These are phyloP conservation scores for Phytophthora cactorum DNA, from an alignment of 352 stramenopile genomes.

Conservation along the genomic window DNA sequence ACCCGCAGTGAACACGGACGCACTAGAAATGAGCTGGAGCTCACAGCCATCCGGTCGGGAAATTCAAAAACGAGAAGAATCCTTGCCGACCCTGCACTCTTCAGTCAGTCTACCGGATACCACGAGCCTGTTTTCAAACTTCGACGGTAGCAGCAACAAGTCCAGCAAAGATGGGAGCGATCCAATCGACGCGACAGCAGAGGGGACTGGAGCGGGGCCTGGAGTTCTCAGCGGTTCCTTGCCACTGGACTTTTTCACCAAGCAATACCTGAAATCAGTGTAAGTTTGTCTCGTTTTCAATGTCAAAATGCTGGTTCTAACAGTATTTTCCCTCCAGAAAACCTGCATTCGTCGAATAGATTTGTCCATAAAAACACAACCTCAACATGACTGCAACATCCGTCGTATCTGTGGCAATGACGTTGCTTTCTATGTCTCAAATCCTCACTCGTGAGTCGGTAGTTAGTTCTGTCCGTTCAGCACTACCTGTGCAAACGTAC, in stretches of 20 bases:
- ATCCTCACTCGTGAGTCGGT: neutral
- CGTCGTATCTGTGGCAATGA: conserved; percentile 4
- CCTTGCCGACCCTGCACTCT: conserved; percentile 23
- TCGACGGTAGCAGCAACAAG: conserved; percentile 23
- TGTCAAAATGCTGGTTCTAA: neutral
- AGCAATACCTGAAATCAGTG: conserved; percentile 61
- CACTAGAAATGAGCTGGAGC: conserved; percentile 24
- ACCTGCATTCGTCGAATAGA: conserved; percentile 24
- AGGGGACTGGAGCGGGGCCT: conserved; percentile 48
- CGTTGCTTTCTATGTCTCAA: conserved; percentile 31
- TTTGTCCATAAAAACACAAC: neutral
- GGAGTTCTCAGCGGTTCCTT: conserved; percentile 41
- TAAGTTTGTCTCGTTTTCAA: conserved; percentile 21
- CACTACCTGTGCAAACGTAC: conserved; percentile 81
- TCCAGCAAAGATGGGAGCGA: conserved; percentile 14
- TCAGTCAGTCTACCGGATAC: conserved; percentile 37
- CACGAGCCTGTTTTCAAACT: conserved; percentile 23
- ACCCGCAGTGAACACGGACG: conserved; percentile 5
- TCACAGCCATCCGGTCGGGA: conserved; percentile 11
- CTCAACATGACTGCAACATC: neutral
- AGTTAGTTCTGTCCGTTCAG: conserved; percentile 62
- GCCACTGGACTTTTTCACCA: conserved; percentile 56
- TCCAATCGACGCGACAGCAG: conserved; percentile 23
- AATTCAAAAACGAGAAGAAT: conserved; percentile 1
- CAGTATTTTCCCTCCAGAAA: conserved; percentile 17